Evolutionary conservation across 1,284 basidiomycete species (phyloP), one percentile per base, ranked within the genome.

Genomic region (Volvariella surrecta): DNA sequence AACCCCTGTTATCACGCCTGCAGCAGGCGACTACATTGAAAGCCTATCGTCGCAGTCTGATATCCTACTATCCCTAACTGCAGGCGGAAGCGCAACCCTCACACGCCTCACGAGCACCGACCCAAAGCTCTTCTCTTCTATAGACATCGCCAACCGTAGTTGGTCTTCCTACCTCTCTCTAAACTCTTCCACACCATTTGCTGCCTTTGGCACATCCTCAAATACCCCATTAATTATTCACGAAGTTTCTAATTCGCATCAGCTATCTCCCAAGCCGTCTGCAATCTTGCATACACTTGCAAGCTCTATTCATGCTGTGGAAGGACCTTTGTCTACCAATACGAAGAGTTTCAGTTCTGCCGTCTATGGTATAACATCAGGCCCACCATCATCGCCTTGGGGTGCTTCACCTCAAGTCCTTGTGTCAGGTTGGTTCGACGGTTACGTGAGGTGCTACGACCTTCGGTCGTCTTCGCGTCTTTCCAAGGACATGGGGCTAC

Each of bases 401-500:
- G 82, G 82, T 8, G 60, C 72, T 1, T 82, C 82, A 3, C 74
- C 82, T n/a, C 69, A 83, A 53, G 70, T 85, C 17, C 46, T 89
- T n/a, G 68, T 86, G 31, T 79, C 81, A 2, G 85, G 85, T 1
- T 89, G 86, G 85, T 87, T 77, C 58, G 83, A 89, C 54, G 81
- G 85, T 4, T 57, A 68, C 40, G 79, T 86, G 21, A 70, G 73
- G 35, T 70, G 84, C 39, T 76, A 87, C 58, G 85, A 89, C 58
- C 68, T 88, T 20, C 82, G 85, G 20, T 64, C 70, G 13, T 63
- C 73, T 17, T 58, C 57, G 16, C 54, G 58, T 8, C 38, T 47
- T 6, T 47, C 50, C 37, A 15, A 37, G 32, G 34, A 44, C 8
- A 50, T 46, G 45, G 24, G 22, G 22, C 50, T 24, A 45, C 35